Base-by-base conservation (phyloP, 2,329 filamentous ascomycete genomes). In the Bisporella sp. region DNA sequence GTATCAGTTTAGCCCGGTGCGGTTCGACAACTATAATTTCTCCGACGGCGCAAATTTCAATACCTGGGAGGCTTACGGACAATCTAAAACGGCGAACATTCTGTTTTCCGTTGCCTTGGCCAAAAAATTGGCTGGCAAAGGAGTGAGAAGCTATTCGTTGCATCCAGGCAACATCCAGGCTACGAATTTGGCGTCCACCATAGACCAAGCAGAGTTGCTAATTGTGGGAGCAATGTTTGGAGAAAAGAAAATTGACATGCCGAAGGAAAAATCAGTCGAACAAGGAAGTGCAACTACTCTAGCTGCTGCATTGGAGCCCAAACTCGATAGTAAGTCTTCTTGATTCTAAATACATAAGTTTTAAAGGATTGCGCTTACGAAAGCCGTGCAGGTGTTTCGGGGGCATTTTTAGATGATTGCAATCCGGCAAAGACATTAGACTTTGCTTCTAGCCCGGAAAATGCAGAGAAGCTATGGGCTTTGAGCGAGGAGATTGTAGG, bases 71-170 rank as follows among this genome's bases (percentile, higher is more conserved):
- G 66, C 54, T 4, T 70, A 69, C 55, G 68, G 62, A 48, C 61
- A 64, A 50, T 63, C 64, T 58, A 69, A 69, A 48, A 59, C 67
- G 3, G 65, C 65, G 7, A 69, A 69, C 45, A 54, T 69, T 33
- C 56, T 69, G 1, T 68, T 67, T 41, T 21, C 45, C 41, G 39
- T 31, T 8, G 8, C 7, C 5, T 28, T 33, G 13, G 43, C 33
- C 21, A 21, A 21, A 21, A 21, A 21, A 39, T 39, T 39, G 3
- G 9, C 9, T 39, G 9, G 9, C 9, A 39, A 39, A 39, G 35
- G 35, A 39, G 13, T 9, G 35, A 13, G 13, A 52, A 33, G 41
- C 49, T 64, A 21, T 39, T 39, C 9, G 3, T 11, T 9, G 35
- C 13, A 11, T 39, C 13, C 35, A 39, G 9, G 9, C 35, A 11